Evolutionary conservation across 441 rosid genomes (phyloP).

Genomic region (Isatis lusitanica): DNA sequence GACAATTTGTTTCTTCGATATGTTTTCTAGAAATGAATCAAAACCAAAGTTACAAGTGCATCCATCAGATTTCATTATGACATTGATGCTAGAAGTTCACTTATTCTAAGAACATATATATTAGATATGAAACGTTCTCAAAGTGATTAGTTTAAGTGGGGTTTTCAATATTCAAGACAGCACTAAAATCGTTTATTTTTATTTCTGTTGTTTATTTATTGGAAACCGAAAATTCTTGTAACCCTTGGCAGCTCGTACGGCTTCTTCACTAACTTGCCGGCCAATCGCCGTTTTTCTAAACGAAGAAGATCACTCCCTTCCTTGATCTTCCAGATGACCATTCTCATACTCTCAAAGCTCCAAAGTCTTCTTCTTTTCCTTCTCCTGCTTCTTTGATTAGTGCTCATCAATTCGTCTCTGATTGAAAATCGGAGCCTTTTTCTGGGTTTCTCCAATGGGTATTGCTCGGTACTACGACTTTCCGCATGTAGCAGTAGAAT

Average conservation of each 20-base stretch:
- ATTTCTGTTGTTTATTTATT: neutral
- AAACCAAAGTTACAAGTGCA: no score
- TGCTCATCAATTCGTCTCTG: conserved; percentile 1
- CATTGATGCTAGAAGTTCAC: no score
- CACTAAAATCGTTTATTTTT: no score
- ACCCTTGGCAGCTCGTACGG: conserved; percentile 25
- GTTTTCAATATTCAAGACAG: no score
- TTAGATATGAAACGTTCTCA: no score
- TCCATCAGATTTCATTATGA: no score
- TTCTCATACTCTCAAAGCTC: conserved; percentile 5
- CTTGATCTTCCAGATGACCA: neutral
- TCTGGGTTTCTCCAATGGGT: conserved; percentile 10
- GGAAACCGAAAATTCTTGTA: neutral
- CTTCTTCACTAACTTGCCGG: conserved; percentile 34
- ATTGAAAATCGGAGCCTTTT: conserved; percentile 18
- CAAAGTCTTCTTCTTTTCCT: conserved; percentile 4
- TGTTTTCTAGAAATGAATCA: no score
- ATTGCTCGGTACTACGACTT: conserved; percentile 12
- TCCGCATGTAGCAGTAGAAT: neutral
- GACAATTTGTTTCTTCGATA: no score
- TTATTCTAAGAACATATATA: no score
- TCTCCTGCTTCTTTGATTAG: neutral
- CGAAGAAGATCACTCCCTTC: conserved; percentile 13
- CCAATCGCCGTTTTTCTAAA: conserved; percentile 5
- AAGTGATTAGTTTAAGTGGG: no score